Base-by-base conservation (phyloP, 495 filamentous ascomycete species). In the Penicillium arizonense region DNA sequence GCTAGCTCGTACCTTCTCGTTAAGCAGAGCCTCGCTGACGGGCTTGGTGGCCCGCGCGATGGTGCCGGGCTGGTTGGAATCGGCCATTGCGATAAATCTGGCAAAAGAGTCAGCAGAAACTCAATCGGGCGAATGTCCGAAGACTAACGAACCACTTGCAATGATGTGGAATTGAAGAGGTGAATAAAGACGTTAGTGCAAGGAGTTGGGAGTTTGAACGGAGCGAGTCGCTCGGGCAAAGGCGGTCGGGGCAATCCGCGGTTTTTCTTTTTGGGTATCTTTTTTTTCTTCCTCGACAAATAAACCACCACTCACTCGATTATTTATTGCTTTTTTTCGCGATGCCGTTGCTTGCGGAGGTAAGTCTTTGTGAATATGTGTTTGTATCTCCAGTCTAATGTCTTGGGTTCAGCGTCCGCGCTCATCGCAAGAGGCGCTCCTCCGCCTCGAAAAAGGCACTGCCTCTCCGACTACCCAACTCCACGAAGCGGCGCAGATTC, bases 11-110 rank as follows among this genome's bases (percentile, higher is more conserved):
- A 96, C 91, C 88, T 96, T 96, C 71, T 96, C 91, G 74, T 96
- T 96, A 56, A 96, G 79, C 63, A 96, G 79, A 61, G 91, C 89
- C 77, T 96, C 91, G 77, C 89, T 94, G 77, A 95, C 87, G 53
- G 91, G 91, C 69, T 89, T 87, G 67, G 69, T 81, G 39, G 81
- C 74, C 58, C 79, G 78, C 52, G 76, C 62, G 65, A 73, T 57
- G 56, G 78, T 65, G 67, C 69, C 70, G 65, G 79, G 64, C 61
- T 77, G 67, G 55, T 69, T 74, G 50, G 71, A 74, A 66, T 83
- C 80, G 64, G 80, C 76, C 82, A 85, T 85, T 74, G 72, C 58
- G 68, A 65, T 55, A 42, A 38, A 62, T 66, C 69, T 73, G 40
- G 23, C 23, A 41, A 13, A 42, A 2, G 23, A 16, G 23, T 36